Evolutionary conservation across 1,284 basidiomycete genomes (phyloP), one percentile per base, ranked within the genome.

Genomic region (Porogramme epimiltina): DNA sequence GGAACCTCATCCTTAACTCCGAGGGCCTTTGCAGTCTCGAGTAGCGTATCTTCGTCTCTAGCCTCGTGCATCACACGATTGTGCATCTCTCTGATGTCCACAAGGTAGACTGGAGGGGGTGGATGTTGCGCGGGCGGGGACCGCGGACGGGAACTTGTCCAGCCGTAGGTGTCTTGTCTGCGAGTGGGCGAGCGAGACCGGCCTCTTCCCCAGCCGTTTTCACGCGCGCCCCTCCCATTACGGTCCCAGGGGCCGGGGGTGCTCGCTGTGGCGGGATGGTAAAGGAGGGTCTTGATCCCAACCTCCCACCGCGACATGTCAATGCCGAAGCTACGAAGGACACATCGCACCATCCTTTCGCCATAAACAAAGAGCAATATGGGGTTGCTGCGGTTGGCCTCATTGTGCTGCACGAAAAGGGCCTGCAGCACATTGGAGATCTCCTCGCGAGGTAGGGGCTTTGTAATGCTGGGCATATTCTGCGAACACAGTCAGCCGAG

Each of bases 291-390:
- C 41, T 56, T 49, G 23, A 71, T 59, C 15, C 64, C 68, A 3
- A 24, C 42, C 16, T 45, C 23, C 62, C 66, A 70, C 18, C 25
- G 38, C 15, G 47, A 49, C 8, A 61, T 60, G 24, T 66, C 47
- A 10, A 70, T 49, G 2, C 62, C 66, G 15, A 69, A 56, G 18
- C 56, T 45, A 2, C 45, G 47, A 8, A 72, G 54, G 2, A 65
- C 51, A 23, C 55, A 45, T 18, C 46, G 46, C 2, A 64, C 55
- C 41, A 49, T 45, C 41, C 54, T 36, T 45, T 55, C 56, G 45
- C 68, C 62, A 40, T 68, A 58, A 8, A 71, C 65, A 9, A 72
- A 61, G 5, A 72, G 41, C 18, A 73, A 37, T 23, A 62, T 59
- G 11, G 61, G 61, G 15, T 18, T 31, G 11, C 18, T 20, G 34